phyloP scores from a whole-genome alignment of 306 rosid species.

The Lagenaria siceraria region DNA sequence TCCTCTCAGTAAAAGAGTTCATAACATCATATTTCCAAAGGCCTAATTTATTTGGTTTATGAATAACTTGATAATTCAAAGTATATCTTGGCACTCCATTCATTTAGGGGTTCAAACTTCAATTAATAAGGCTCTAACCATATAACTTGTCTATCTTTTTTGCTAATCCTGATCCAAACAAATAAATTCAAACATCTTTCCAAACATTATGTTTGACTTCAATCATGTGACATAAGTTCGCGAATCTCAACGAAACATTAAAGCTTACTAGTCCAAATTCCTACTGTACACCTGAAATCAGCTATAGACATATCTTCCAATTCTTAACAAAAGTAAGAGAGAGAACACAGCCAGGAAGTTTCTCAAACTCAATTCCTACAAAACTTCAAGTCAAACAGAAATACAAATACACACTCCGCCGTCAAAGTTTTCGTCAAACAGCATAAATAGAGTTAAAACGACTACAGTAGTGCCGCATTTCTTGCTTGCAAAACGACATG shows the following conservation, averaged over 20 bases:
- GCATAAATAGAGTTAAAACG: not conserved
- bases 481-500: not conserved
- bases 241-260: not conserved
- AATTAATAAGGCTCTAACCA: not conserved
- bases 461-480: not conserved
- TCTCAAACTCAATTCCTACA: not conserved
- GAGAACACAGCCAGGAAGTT: not conserved
- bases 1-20: not conserved
- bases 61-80: not conserved
- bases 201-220: not conserved
- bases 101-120: not conserved
- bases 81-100: not conserved
- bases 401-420: not conserved
- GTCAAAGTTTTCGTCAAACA: not conserved
- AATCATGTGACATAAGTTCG: not conserved
- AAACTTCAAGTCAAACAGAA: not conserved
- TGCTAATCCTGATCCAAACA: not conserved
- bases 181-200: not conserved
- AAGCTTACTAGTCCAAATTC: not conserved
- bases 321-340: not conserved
- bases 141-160: not conserved
- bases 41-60: not conserved
- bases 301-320: not conserved
- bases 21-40: not conserved
- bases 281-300: not conserved